Base-by-base conservation (phyloP, 2,329 filamentous ascomycete species). In the Westerdykella ornata region DNA sequence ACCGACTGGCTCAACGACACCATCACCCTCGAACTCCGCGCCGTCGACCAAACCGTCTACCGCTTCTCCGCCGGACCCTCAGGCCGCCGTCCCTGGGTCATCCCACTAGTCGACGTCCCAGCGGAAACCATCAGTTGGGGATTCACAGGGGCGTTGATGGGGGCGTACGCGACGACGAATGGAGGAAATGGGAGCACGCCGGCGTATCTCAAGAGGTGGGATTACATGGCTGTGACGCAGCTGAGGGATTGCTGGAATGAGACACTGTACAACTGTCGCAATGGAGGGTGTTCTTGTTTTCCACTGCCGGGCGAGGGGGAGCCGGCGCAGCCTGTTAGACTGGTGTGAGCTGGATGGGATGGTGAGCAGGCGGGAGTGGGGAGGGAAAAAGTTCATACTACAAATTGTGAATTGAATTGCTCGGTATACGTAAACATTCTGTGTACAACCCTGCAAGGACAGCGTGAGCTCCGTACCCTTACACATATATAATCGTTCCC, bases 121-220 rank as follows among this genome's bases (percentile, higher is more conserved):
- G 54, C 52, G 1, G 48, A 49, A 6, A 51, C 60, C 29, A 52
- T 66, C 13, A 59, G 60, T 22, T 60, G 49, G 52, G 57, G 55
- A 5, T 60, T 60, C 35, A 56, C 48, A 67, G 74, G 75, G 1
- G 68, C 69, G 1, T 57, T 78, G 15, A 45, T 79, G 0, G 75
- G 75, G 1, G 65, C 71, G 1, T 78, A 77, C 52, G 70, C 69
- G 31, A 78, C 75, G 3, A 73, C 61, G 19, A 78, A 78, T 47
- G 74, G 73, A 0, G 66, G 66, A 2, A 54, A 64, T 9, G 69
- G 66, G 2, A 64, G 51, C 2, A 68, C 68, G 22, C 63, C 68
- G 3, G 72, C 70, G 3, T 76, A 74, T 52, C 58, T 77, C 37
- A 67, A 61, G 5, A 60, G 69, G 15, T 77, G 74, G 73, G 65